Base-by-base conservation (phyloP, 2,329 filamentous ascomycete species). In the Cyanodermella asteris region DNA sequence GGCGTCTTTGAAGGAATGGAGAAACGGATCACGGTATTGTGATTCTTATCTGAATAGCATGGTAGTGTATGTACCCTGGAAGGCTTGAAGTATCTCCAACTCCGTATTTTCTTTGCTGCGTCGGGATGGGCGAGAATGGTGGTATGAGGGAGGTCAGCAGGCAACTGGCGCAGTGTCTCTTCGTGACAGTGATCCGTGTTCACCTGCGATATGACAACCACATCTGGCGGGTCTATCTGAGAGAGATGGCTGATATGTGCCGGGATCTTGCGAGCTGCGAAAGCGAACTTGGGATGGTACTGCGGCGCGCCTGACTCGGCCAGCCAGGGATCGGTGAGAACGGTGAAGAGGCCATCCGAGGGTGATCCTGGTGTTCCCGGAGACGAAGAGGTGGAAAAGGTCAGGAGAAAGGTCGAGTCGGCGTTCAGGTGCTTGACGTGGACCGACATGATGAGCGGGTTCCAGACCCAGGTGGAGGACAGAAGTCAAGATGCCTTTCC, bases 241-340 rank as follows among this genome's bases (percentile, higher is more conserved):
- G 47, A 47, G 11, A 71, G 48, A 11, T 67, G 66, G 1, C 55
- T 47, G 29, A 77, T 56, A 34, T 61, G 67, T 22, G 66, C 51
- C 14, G 53, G 51, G 11, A 54, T 44, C 21, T 52, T 64, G 33
- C 67, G 66, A 22, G 54, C 55, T 3, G 66, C 59, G 19, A 56
- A 58, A 12, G 67, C 68, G 43, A 76, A 68, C 38, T 55, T 59
- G 15, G 61, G 53, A 37, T 66, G 64, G 36, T 64, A 55, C 32
- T 71, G 60, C 26, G 60, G 62, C 7, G 66, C 65, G 1, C 68
- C 67, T 7, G 55, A 52, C n/a, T n/a, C n/a, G n/a, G n/a, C n/a
- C 16, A 77, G 55, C 67, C 72, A 78, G 4, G 75, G 74, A 41
- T 82, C 73, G 25, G 80, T 46, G 20, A 81, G 56, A 26, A 81